These are phyloP conservation scores for Colletotrichum truncatum DNA, from an alignment of 2,329 filamentous ascomycete species.

Conservation along the genomic window DNA sequence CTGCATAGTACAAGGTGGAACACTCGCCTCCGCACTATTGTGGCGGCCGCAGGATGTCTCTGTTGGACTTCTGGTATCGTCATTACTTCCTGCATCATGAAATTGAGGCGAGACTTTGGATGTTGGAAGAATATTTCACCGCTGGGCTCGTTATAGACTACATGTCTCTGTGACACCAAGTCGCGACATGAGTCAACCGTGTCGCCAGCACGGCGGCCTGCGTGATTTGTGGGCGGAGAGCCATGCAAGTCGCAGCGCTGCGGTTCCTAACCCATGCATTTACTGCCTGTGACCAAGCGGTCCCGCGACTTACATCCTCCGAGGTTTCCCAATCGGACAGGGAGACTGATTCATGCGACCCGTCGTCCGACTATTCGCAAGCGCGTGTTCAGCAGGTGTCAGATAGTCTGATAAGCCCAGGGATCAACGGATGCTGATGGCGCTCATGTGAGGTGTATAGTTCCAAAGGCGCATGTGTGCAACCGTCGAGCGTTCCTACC, in stretches of 20 bases:
- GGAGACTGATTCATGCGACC: background rate
- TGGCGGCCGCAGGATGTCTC: conserved; percentile 23
- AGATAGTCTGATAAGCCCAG: conserved; percentile 4
- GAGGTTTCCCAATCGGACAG: conserved; percentile 4
- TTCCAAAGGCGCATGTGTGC: background rate
- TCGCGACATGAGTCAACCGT: background rate
- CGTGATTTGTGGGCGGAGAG: background rate
- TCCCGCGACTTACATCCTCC: background rate
- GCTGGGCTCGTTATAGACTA: background rate
- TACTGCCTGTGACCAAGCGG: conserved; percentile 1
- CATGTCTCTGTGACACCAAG: background rate
- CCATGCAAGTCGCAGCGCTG: background rate
- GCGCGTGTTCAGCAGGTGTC: conserved; percentile 6
- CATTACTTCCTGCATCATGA: background rate
- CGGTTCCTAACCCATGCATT: background rate
- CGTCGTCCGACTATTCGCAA: background rate
- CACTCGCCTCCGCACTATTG: background rate
- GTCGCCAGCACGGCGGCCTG: background rate
- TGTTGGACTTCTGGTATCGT: background rate
- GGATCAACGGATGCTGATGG: too few relatives aligned
- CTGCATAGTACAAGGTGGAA: background rate
- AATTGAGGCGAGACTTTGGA: background rate
- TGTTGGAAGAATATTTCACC: background rate
- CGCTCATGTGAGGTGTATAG: background rate
- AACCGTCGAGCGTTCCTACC: background rate